These are phyloP conservation scores for Cordyceps tenuipes DNA, from an alignment of 2,329 filamentous ascomycete genomes.

Conservation along the genomic window DNA sequence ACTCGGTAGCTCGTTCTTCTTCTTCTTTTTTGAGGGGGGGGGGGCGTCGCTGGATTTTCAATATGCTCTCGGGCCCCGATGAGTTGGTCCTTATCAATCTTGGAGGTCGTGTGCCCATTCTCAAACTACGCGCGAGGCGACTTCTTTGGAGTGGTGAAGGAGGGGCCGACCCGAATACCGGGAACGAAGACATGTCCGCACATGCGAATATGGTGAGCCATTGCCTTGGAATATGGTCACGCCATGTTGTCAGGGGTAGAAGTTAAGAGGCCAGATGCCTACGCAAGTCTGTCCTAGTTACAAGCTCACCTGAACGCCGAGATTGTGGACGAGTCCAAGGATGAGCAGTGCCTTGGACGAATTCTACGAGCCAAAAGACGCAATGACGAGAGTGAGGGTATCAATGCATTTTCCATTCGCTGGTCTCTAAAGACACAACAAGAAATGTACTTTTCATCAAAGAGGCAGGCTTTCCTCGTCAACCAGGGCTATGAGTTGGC, in stretches of 20 bases:
- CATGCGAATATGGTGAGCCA: no score
- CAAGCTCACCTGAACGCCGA: background rate
- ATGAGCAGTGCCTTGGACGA: conserved; percentile 68
- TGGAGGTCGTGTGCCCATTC: background rate
- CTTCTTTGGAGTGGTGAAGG: background rate
- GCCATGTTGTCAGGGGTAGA: background rate
- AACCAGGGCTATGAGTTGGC: conserved; percentile 96
- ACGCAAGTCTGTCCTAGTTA: background rate
- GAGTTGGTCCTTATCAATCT: no score
- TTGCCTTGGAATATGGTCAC: background rate
- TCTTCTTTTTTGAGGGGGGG: no score
- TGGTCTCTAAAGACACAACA: conserved; percentile 93
- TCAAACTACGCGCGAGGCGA: background rate
- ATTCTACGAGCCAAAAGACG: conserved; percentile 91
- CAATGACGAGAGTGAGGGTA: conserved; percentile 96
- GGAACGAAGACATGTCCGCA: no score
- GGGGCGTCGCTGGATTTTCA: background rate
- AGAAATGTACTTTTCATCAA: conserved; percentile 97
- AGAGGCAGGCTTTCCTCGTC: conserved; percentile 91
- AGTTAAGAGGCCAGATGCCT: background rate
- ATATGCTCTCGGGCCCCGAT: background rate
- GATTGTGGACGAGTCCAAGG: no score
- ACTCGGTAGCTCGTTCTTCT: background rate
- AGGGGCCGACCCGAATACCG: no score
- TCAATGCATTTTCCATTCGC: conserved; percentile 99